Conservation (phyloP, 2,329 filamentous ascomycete genomes). For the Penicillium vulpinum region DNA sequence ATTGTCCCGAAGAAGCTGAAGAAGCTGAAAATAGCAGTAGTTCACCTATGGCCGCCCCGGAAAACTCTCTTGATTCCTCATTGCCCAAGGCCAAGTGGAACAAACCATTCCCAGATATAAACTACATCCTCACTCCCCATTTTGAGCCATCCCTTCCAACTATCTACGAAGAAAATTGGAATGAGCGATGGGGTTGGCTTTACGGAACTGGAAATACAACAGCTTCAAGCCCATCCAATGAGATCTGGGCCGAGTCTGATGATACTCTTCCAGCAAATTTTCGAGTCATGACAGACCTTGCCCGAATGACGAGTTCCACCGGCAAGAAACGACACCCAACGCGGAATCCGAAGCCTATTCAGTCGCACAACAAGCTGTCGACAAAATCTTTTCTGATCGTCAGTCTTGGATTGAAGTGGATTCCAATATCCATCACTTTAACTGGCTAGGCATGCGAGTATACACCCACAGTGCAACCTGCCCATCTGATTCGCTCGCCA, state of each 20-base stretch:
- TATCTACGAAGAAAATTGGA: background rate
- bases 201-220: background rate
- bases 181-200: background rate
- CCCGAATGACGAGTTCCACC: too few relatives aligned
- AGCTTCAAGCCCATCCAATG: background rate
- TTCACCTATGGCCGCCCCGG: background rate
- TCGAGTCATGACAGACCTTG: too few relatives aligned
- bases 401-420: background rate
- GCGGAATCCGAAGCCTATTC: too few relatives aligned
- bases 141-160: background rate
- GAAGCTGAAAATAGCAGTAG: too few relatives aligned
- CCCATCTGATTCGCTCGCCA: conserved; percentile 24
- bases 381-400: background rate
- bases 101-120: background rate
- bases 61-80: background rate
- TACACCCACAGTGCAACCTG: conserved; percentile 18
- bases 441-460: conserved; percentile 22
- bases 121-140: too few relatives aligned
- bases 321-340: too few relatives aligned
- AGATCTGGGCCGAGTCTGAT: too few relatives aligned
- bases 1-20: conserved; percentile 11
- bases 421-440: conserved; percentile 26
- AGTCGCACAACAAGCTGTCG: background rate
- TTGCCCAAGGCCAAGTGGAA: background rate
- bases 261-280: too few relatives aligned